Base-by-base conservation (phyloP, 2,329 filamentous ascomycete genomes). In the Fusarium coicis region DNA sequence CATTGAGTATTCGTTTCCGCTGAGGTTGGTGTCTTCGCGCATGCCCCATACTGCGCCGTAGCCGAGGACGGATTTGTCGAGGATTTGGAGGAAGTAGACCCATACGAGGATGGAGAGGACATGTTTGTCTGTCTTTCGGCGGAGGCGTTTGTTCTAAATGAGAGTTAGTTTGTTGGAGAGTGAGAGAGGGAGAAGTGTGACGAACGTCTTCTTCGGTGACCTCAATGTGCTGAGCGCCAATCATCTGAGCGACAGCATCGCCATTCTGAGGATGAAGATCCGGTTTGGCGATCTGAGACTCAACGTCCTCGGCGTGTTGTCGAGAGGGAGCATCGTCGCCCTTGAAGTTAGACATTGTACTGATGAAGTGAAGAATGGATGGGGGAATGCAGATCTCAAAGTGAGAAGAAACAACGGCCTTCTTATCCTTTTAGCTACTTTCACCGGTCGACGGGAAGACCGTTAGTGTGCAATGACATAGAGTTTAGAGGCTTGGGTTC, bases 61-160 rank as follows among this genome's bases (percentile, higher is more conserved):
- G 15, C 87, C 87, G 1, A 91, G 83, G 1, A 89, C 85, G 2
- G 85, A 83, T 78, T 90, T 90, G 80, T 90, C 88, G n/a, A 90
- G 83, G 40, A 89, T 82, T 69, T 89, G 87, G 18, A 90, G 82
- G 74, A 89, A 89, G 77, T 89, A 89, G n/a, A 89, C 86, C 87
- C 87, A 89, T 53, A 87, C 77, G 2, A 89, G 83, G 54, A 89
- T 85, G 7, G 78, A 75, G 3, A 92, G 83, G 61, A 93, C 89
- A 34, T 85, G 84, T 54, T 83, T 85, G 76, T 92, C 91, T 2
- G 89, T 92, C 79, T 91, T 91, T 46, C 84, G 85, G 32, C 87
- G 84, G 68, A 92, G 91, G 15, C 86, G 85, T 60, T 74, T 74
- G 26, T 72, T 74, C 72, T 49, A 18, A 5, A 7, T 2, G 28